phyloP scores from a whole-genome alignment of 139 green algal genomes.

The Chlamydomonas urium region DNA sequence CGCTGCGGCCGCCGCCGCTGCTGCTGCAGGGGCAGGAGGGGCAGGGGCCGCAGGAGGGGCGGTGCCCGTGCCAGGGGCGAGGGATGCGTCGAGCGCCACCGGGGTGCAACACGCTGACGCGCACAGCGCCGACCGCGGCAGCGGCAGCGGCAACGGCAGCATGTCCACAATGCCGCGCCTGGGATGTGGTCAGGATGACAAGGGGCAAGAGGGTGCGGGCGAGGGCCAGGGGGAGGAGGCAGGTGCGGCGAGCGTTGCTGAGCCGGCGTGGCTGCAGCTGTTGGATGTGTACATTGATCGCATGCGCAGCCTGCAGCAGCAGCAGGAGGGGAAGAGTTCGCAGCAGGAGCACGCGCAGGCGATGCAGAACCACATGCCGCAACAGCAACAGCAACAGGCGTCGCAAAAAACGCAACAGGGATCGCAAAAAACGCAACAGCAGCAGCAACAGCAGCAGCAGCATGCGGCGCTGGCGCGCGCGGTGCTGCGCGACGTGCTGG shows the following conservation, averaged over 20 bases:
- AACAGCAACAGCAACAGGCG: constrained; percentile 3
- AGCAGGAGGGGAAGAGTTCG: no score
- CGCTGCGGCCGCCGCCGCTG: not conserved
- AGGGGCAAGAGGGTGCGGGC: no score
- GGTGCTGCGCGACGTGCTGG: not conserved
- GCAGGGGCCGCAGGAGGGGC: not conserved
- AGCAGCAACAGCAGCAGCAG: not conserved
- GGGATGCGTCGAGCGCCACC: not conserved
- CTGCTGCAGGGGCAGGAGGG: not conserved
- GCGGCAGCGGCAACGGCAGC: no score
- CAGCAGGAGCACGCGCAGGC: not conserved
- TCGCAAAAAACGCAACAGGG: not conserved
- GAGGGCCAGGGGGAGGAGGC: constrained; percentile 1
- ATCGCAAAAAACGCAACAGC: not conserved
- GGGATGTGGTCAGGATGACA: no score
- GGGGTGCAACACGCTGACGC: not conserved
- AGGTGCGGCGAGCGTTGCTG: not conserved
- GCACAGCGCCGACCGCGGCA: constrained; percentile 3
- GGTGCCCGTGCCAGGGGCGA: not conserved
- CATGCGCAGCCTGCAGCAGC: not conserved
- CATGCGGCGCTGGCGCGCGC: not conserved
- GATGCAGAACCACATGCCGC: not conserved
- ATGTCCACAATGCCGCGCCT: no score
- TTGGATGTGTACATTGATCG: constrained; percentile 1
- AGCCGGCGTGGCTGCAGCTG: not conserved